These are phyloP conservation scores for Violaceomyces palustris DNA, from an alignment of 1,284 basidiomycete species.

Conservation along the genomic window DNA sequence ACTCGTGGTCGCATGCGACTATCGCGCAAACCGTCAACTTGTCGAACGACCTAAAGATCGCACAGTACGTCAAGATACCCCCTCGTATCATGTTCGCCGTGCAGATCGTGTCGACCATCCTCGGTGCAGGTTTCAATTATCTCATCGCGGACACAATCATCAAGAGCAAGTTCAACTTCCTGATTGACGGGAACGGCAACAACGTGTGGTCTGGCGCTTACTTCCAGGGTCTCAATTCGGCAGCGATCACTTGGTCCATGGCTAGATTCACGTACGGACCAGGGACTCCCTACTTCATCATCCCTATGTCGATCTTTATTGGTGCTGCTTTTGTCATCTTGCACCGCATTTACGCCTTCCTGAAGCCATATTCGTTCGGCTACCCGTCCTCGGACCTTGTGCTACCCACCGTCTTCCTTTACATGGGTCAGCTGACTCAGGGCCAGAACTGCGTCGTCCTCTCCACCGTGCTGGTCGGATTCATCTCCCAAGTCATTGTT, in stretches of 20 bases:
- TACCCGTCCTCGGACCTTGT: slow-evolving; percentile 5
- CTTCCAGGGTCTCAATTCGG: slow-evolving; percentile 12
- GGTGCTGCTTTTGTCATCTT: slow-evolving; percentile 9
- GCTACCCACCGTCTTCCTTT: slow-evolving; percentile 14
- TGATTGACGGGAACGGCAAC: slow-evolving; percentile 21
- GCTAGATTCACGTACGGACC: slow-evolving; percentile 18
- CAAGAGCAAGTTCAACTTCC: slow-evolving; percentile 13
- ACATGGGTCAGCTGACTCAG: slow-evolving; percentile 51
- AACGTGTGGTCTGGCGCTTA: slow-evolving; percentile 21
- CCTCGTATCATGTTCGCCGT: slow-evolving; percentile 22
- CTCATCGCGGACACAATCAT: slow-evolving; percentile 16
- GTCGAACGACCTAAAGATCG: slow-evolving; percentile 28
- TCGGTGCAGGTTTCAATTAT: slow-evolving; percentile 32
- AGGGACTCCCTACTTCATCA: slow-evolving; percentile 12
- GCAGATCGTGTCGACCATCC: slow-evolving; percentile 19
- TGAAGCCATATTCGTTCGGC: slow-evolving; percentile 6
- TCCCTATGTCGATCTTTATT: slow-evolving; percentile 19
- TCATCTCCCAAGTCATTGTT: slow-evolving; percentile 63
- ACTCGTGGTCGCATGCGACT: slow-evolving; percentile 23
- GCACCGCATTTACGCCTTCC: slow-evolving; percentile 7
- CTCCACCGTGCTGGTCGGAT: slow-evolving; percentile 59
- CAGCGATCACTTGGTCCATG: slow-evolving; percentile 25
- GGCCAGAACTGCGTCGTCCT: slow-evolving; percentile 61
- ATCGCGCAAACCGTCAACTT: slow-evolving; percentile 28
- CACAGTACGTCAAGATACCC: slow-evolving; percentile 41